Evolutionary conservation across 116 monocot species (phyloP), one percentile per base, ranked within the genome.

Genomic region (Zostera marina): DNA sequence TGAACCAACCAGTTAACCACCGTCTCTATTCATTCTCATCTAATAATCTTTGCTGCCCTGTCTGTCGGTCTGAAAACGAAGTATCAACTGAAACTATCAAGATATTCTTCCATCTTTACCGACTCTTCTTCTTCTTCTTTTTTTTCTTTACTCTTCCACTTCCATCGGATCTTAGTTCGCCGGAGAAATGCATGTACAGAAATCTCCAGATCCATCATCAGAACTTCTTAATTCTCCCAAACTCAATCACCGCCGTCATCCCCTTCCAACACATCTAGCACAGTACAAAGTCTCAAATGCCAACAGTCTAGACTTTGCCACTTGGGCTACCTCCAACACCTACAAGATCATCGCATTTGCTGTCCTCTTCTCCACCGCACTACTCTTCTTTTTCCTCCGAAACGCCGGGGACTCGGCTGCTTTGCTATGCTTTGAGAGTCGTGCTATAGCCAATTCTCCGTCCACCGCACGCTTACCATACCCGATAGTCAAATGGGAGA

Each of bases 351-450:
- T 71, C 25, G 43, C 70, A 39, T 53, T 63, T 56, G 10, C 71
- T 44, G 21, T 83, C 48, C 69, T 83, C 51, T 41, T 66, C 59
- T 66, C 74, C 62, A 68, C 80, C 51, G 73, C 67, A 53, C 81
- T 76, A 48, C 76, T 73, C 54, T 22, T 87, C 40, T 68, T 87
- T 76, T 66, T 83, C 65, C 74, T 92, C 67, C 73, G 76, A 39
- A 66, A 54, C 67, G 47, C 74, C 42, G 68, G 71, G 53, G 80
- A 77, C 61, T 61, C 77, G 24, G 75, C 82, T 26, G 83, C 91
- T 17, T 73, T 86, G 47, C 58, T 86, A 44, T 83, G 82, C 77
- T 86, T 86, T 62, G 43, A 66, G 57, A 68, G 39, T 47, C 66
- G 68, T 39, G 77, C 73, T 48, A 55, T 71, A 57, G 60, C 77